Percentiles rank a stretch among this genome's conserved stretches.
Evolutionary conservation across 2,329 filamentous ascomycete genomes (phyloP).

Genomic region (Cercospora berteroae): DNA sequence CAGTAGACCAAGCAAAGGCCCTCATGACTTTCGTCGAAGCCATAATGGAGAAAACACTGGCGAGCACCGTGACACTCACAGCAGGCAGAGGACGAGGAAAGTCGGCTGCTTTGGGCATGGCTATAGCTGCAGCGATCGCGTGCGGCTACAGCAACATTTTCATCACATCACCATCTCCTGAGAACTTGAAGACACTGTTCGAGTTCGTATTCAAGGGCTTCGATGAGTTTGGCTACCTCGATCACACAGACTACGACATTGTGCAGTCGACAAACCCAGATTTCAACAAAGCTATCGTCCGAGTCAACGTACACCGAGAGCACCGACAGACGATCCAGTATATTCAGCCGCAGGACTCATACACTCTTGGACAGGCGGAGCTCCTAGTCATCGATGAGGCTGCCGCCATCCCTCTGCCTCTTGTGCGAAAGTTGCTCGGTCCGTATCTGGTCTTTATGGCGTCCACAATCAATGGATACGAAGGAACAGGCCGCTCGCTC

Average conservation of each 20-base stretch:
- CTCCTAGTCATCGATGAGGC: slow-evolving; percentile 96
- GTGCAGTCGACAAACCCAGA: slow-evolving; percentile 97
- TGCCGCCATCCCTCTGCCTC: slow-evolving; percentile 87
- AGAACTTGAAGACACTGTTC: slow-evolving; percentile 97
- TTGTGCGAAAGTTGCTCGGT: slow-evolving; percentile 91
- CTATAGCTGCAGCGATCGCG: slow-evolving; percentile 88
- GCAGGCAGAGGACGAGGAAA: slow-evolving; percentile 94
- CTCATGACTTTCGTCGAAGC: slow-evolving; percentile 96
- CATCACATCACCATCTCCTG: slow-evolving; percentile 94
- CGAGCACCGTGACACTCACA: slow-evolving; percentile 89
- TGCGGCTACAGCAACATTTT: slow-evolving; percentile 99
- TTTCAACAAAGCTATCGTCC: slow-evolving; percentile 97
- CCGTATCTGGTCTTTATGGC: slow-evolving; percentile 99
- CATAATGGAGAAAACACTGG: slow-evolving; percentile 91
- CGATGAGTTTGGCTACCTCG: slow-evolving; percentile 86
- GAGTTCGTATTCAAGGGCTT: slow-evolving; percentile 99
- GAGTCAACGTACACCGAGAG: slow-evolving; percentile 91
- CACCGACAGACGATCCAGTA: slow-evolving; percentile 99
- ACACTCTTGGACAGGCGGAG: slow-evolving; percentile 92
- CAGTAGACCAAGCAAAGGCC: slow-evolving; percentile 93
- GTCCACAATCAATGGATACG: slow-evolving; percentile 97
- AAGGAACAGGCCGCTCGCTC: slow-evolving; percentile 90
- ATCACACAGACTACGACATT: slow-evolving; percentile 96
- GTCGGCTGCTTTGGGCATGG: slow-evolving; percentile 90
- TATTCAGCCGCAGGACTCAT: slow-evolving; percentile 92